Evolutionary conservation across 2,329 filamentous ascomycete genomes (phyloP).

Genomic region (Sporothrix variecibatus): DNA sequence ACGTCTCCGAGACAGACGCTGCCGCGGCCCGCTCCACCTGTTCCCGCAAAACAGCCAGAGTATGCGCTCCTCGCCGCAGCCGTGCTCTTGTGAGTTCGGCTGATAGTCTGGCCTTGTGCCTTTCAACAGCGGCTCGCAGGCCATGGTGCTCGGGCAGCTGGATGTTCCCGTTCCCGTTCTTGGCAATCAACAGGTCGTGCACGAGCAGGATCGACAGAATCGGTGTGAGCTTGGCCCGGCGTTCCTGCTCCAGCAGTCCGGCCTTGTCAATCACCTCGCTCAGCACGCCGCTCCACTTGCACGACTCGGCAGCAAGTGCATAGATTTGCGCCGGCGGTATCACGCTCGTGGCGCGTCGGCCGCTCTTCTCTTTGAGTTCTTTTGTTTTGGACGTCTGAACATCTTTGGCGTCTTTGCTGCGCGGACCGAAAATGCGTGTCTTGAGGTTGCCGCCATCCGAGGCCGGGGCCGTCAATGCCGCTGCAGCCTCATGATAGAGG

Average conservation of each 20-base stretch:
- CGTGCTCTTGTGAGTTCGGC: constrained; percentile 83
- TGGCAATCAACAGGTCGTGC: constrained; percentile 75
- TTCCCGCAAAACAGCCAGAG: constrained; percentile 65
- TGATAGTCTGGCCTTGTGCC: constrained; percentile 76
- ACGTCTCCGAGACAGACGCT: constrained; percentile 62
- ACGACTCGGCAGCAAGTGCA: constrained; percentile 80
- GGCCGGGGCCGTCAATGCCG: constrained; percentile 65
- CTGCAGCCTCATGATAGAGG: constrained; percentile 88
- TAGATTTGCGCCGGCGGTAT: constrained; percentile 81
- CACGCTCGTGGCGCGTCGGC: constrained; percentile 47
- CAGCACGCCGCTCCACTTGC: constrained; percentile 86
- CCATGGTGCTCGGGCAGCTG: constrained; percentile 79
- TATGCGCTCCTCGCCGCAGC: constrained; percentile 68
- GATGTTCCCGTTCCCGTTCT: constrained; percentile 66
- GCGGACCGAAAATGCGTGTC: constrained; percentile 73
- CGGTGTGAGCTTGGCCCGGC: constrained; percentile 67
- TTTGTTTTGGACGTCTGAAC: constrained; percentile 11
- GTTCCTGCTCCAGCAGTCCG: constrained; percentile 72
- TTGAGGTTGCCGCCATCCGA: constrained; percentile 82
- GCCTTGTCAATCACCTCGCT: constrained; percentile 87
- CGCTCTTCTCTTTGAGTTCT: background rate
- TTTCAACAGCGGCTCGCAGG: constrained; percentile 71
- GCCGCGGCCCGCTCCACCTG: constrained; percentile 66
- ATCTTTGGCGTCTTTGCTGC: constrained; percentile 43
- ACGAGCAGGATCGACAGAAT: constrained; percentile 76